Percentiles rank a stretch among this genome's conserved stretches.
These are phyloP conservation scores for Stemphylium lycopersici DNA, from an alignment of 2,329 filamentous ascomycete genomes.

Conservation along the genomic window DNA sequence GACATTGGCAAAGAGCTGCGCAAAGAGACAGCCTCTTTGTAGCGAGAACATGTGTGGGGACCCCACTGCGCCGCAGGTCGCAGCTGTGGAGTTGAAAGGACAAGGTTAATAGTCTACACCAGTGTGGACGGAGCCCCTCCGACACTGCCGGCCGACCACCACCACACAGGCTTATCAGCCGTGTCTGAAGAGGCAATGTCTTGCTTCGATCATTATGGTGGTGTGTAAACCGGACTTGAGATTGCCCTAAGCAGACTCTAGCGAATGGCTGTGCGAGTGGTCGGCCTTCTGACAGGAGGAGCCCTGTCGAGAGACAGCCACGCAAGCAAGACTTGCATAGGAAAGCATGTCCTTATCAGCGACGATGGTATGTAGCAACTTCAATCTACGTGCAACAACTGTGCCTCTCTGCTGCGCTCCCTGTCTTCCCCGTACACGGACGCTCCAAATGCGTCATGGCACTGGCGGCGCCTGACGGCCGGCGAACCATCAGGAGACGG, in stretches of 20 bases:
- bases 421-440: background rate
- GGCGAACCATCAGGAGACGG: constrained; percentile 8
- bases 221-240: constrained; percentile 32
- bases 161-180: constrained; percentile 30
- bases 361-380: constrained; percentile 2
- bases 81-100: constrained; percentile 15
- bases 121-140: constrained; percentile 16
- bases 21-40: constrained; percentile 6
- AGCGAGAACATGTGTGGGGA: constrained; percentile 10
- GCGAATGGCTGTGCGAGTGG: constrained; percentile 42
- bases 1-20: constrained; percentile 3
- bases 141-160: constrained; percentile 27
- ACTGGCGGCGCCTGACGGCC: background rate
- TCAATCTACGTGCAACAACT: constrained; percentile 34
- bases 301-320: constrained; percentile 24
- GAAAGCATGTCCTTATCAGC: constrained; percentile 20
- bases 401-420: constrained; percentile 16
- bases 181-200: constrained; percentile 24
- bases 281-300: constrained; percentile 31
- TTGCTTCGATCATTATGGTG: constrained; percentile 11
- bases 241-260: constrained; percentile 21
- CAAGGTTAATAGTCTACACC: constrained; percentile 17
- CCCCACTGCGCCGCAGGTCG: constrained; percentile 12
- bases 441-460: constrained; percentile 10
- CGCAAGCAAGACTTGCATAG: constrained; percentile 26